A percentile compares a stretch with the other conserved stretches of the same genome.
Conservation (phyloP, 2,329 filamentous ascomycete species). For the Fusarium sp. region DNA sequence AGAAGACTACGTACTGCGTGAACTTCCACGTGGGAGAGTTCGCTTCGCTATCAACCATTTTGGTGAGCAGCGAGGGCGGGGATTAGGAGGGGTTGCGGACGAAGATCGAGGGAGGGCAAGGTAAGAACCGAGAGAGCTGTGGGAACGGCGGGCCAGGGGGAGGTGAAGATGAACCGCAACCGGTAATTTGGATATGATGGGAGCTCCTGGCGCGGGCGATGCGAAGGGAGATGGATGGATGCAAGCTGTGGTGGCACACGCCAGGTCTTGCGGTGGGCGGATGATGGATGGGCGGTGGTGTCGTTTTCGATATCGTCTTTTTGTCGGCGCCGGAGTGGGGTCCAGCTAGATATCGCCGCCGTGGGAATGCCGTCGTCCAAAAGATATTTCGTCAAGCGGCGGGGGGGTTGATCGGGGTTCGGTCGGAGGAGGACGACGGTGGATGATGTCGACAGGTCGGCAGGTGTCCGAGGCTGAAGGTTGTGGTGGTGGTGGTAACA, state of each 20-base stretch:
- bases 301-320: constrained; percentile 42
- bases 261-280: constrained; percentile 36
- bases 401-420: constrained; percentile 19
- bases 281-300: constrained; percentile 29
- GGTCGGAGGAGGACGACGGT: constrained; percentile 16
- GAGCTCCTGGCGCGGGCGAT: constrained; percentile 25
- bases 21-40: constrained; percentile 99
- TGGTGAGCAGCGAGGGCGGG: constrained; percentile 57
- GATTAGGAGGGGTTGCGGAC: constrained; percentile 37
- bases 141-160: constrained; percentile 36
- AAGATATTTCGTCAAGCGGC: constrained; percentile 13
- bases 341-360: constrained; percentile 36
- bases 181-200: constrained; percentile 17
- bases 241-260: constrained; percentile 38
- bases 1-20: constrained; percentile 81
- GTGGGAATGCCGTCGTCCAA: constrained; percentile 31
- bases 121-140: constrained; percentile 31
- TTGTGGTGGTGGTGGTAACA: constrained; percentile 4
- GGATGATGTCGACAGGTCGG: constrained; percentile 31
- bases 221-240: constrained; percentile 30
- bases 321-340: constrained; percentile 40
- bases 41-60: constrained; percentile 97
- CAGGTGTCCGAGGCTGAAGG: constrained; percentile 37
- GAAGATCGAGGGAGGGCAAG: constrained; percentile 39
- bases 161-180: constrained; percentile 31